Conservation (phyloP, 306 rosid species). For the Dryas octopetala region DNA sequence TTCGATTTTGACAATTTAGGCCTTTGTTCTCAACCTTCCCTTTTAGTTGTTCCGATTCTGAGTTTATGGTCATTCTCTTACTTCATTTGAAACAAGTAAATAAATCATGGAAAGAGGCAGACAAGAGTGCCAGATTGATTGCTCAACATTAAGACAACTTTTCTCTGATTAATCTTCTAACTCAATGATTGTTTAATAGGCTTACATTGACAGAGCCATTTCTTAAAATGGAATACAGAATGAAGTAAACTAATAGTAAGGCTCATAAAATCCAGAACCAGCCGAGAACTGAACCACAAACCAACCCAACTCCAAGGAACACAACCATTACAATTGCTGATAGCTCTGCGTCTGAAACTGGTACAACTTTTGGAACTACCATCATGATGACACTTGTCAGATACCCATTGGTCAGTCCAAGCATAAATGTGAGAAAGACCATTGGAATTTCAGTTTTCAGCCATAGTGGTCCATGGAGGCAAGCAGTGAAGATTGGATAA, state of each 20-base stretch:
- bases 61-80: background rate
- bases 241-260: background rate
- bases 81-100: background rate
- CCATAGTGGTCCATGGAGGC: slow-evolving; percentile 84
- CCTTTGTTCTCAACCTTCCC: background rate
- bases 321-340: slow-evolving; percentile 80
- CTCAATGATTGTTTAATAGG: background rate
- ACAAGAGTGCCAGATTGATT: background rate
- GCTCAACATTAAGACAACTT: background rate
- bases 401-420: slow-evolving; percentile 83
- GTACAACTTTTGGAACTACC: slow-evolving; percentile 60
- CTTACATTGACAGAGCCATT: background rate
- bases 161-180: background rate
- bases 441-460: slow-evolving; percentile 67
- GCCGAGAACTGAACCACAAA: slow-evolving; percentile 76
- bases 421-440: slow-evolving; percentile 62
- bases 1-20: background rate
- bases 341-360: slow-evolving; percentile 60
- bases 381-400: slow-evolving; percentile 88
- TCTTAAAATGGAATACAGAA: background rate
- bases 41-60: background rate
- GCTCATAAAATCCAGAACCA: slow-evolving; percentile 82
- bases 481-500: slow-evolving; percentile 77
- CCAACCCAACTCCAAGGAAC: slow-evolving; percentile 85
- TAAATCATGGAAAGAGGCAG: background rate